Percentiles rank a stretch among this genome's conserved stretches.
Evolutionary conservation across 106 monocot genomes (phyloP).

Genomic region (Posidonia australis): DNA sequence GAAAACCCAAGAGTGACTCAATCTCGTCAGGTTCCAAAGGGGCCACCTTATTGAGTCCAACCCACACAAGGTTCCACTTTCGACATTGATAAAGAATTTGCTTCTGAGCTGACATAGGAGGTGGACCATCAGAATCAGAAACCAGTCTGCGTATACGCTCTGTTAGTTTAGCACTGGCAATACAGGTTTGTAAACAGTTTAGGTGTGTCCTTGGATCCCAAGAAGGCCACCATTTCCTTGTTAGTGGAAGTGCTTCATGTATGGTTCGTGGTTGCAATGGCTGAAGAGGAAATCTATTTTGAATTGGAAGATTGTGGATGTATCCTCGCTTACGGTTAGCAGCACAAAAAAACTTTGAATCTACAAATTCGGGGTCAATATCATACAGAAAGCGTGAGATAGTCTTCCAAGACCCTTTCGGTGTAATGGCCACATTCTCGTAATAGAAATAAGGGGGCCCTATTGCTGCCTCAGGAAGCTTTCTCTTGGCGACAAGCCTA

Average conservation of each 20-base stretch:
- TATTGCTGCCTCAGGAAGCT: conserved; percentile 41
- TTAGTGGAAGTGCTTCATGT: conserved; percentile 35
- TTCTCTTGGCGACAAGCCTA: conserved; percentile 12
- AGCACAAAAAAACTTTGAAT: conserved; percentile 64
- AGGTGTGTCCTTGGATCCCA: conserved; percentile 62
- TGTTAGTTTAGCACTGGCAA: conserved; percentile 32
- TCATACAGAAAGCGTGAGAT: conserved; percentile 57
- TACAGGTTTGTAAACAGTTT: conserved; percentile 57
- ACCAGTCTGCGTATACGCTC: conserved; percentile 35
- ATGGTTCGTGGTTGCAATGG: conserved; percentile 45
- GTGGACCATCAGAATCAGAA: conserved; percentile 15
- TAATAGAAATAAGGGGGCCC: conserved; percentile 90
- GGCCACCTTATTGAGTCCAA: conserved; percentile 55
- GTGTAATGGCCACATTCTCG: conserved; percentile 81
- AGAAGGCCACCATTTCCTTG: conserved; percentile 64
- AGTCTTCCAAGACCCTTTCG: conserved; percentile 68
- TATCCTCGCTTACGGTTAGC: conserved; percentile 58
- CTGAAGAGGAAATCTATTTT: conserved; percentile 31
- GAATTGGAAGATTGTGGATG: conserved; percentile 65
- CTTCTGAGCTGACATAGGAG: conserved; percentile 17
- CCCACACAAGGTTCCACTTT: conserved; percentile 77
- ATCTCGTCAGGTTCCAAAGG: conserved; percentile 67
- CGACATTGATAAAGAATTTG: conserved; percentile 36
- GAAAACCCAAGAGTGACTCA: conserved; percentile 60
- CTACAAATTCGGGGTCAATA: conserved; percentile 81